Evolutionary conservation across 1,284 basidiomycete genomes (phyloP).

Genomic region (Cystobasidium pallidum): DNA sequence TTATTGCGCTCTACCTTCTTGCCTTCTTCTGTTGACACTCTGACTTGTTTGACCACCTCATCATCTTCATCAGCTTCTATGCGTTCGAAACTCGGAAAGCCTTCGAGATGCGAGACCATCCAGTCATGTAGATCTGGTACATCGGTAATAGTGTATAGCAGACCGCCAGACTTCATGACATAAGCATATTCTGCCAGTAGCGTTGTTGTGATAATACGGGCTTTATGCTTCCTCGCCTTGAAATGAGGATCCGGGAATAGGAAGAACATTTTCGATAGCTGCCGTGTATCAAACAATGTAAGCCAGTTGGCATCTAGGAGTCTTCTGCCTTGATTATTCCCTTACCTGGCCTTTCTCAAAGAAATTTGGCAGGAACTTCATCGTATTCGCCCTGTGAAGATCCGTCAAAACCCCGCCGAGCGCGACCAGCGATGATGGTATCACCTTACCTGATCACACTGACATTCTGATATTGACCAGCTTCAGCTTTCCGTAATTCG

Average conservation of each 20-base stretch:
- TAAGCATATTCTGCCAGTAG: constrained; percentile 91
- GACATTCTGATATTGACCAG: constrained; percentile 75
- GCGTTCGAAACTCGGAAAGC: constrained; percentile 82
- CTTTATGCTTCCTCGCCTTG: constrained; percentile 97
- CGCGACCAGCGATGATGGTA: neutral
- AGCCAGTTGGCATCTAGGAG: no score
- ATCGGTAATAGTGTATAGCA: constrained; percentile 97
- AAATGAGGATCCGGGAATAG: constrained; percentile 99
- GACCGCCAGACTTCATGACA: constrained; percentile 83
- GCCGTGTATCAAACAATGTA: neutral
- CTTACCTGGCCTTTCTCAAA: constrained; percentile 80
- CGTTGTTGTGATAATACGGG: constrained; percentile 65
- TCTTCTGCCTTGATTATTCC: constrained; percentile 35
- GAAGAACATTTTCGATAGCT: constrained; percentile 90
- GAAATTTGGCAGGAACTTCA: constrained; percentile 99
- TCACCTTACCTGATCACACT: constrained; percentile 72
- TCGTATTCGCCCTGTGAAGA: constrained; percentile 72
- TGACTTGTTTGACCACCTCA: constrained; percentile 79
- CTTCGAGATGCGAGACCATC: constrained; percentile 87
- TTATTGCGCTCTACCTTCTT: constrained; percentile 92
- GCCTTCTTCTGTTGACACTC: constrained; percentile 88
- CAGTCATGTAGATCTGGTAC: constrained; percentile 91
- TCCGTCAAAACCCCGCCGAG: neutral
- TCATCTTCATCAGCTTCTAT: constrained; percentile 68
- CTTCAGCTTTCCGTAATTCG: constrained; percentile 70